These are phyloP conservation scores for Fusarium poae DNA, from an alignment of 2,329 filamentous ascomycete species.

Conservation along the genomic window DNA sequence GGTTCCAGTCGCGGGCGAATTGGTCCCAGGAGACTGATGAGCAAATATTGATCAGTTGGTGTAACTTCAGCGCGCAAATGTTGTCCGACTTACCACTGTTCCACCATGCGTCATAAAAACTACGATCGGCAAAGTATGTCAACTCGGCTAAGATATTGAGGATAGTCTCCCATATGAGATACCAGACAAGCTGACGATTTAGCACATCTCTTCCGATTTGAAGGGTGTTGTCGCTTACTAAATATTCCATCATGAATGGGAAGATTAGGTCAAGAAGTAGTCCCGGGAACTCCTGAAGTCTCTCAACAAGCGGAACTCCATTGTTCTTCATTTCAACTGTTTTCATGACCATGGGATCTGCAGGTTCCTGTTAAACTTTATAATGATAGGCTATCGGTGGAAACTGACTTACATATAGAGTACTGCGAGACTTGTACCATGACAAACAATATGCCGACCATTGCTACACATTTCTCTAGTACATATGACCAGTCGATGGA, in stretches of 20 bases:
- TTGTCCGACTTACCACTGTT: slow-evolving; percentile 61
- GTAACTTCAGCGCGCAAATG: background rate
- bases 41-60: slow-evolving; percentile 9
- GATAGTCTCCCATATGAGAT: slow-evolving; percentile 83
- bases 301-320: slow-evolving; percentile 69
- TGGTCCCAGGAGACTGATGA: slow-evolving; percentile 74
- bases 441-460: slow-evolving; percentile 78
- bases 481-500: slow-evolving; percentile 81
- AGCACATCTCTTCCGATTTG: slow-evolving; percentile 1
- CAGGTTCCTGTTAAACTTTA: slow-evolving; percentile 12
- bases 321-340: slow-evolving; percentile 76
- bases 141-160: slow-evolving; percentile 83
- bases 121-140: slow-evolving; percentile 81
- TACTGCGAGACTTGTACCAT: slow-evolving; percentile 85
- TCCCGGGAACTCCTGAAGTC: slow-evolving; percentile 78
- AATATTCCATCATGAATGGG: slow-evolving; percentile 82
- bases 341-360: slow-evolving; percentile 76
- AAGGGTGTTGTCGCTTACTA: slow-evolving; percentile 56
- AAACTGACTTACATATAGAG: slow-evolving; percentile 68
- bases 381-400: background rate
- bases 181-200: slow-evolving; percentile 72
- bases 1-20: slow-evolving; percentile 84
- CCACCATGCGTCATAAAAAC: slow-evolving; percentile 77
- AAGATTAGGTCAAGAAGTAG: slow-evolving; percentile 81
- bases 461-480: slow-evolving; percentile 76